Conservation (phyloP, 495 filamentous ascomycete genomes). For the Penicillium canariense region DNA sequence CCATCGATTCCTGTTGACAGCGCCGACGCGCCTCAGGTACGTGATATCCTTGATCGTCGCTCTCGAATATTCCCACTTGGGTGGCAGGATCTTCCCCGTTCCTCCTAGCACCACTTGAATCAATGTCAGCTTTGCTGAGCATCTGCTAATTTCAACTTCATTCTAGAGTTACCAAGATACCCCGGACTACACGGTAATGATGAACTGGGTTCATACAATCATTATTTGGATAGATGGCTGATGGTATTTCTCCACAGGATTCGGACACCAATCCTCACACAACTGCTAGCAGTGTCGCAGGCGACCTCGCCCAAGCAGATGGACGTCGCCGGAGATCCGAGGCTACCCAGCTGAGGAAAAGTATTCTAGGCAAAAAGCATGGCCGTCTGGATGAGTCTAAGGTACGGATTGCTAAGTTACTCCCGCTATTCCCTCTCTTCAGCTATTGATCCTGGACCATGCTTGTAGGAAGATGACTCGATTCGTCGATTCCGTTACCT, state of each 20-base stretch:
- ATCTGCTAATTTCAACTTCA: slow-evolving; percentile 7
- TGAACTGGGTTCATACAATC: neutral
- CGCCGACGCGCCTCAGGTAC: slow-evolving; percentile 41
- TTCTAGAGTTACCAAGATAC: slow-evolving; percentile 73
- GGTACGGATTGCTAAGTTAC: slow-evolving; percentile 47
- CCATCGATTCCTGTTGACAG: slow-evolving; percentile 44
- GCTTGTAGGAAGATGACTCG: slow-evolving; percentile 82
- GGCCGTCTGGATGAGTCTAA: slow-evolving; percentile 85
- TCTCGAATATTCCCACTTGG: neutral
- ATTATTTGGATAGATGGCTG: neutral
- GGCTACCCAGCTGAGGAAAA: slow-evolving; percentile 82
- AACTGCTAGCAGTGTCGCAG: slow-evolving; percentile 81
- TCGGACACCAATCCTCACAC: slow-evolving; percentile 93
- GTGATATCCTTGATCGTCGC: slow-evolving; percentile 16
- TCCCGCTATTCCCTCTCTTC: neutral
- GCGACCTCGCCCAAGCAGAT: slow-evolving; percentile 62
- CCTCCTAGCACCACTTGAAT: neutral
- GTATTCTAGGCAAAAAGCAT: slow-evolving; percentile 92
- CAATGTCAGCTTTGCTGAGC: neutral
- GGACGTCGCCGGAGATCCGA: slow-evolving; percentile 83
- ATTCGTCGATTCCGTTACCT: slow-evolving; percentile 95
- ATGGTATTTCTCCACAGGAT: slow-evolving; percentile 49
- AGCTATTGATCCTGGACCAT: slow-evolving; percentile 1
- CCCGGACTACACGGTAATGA: slow-evolving; percentile 69
- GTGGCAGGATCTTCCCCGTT: neutral